These are phyloP conservation scores for Domatiomyces catenatus DNA, from an alignment of 2,329 filamentous ascomycete species.

Conservation along the genomic window DNA sequence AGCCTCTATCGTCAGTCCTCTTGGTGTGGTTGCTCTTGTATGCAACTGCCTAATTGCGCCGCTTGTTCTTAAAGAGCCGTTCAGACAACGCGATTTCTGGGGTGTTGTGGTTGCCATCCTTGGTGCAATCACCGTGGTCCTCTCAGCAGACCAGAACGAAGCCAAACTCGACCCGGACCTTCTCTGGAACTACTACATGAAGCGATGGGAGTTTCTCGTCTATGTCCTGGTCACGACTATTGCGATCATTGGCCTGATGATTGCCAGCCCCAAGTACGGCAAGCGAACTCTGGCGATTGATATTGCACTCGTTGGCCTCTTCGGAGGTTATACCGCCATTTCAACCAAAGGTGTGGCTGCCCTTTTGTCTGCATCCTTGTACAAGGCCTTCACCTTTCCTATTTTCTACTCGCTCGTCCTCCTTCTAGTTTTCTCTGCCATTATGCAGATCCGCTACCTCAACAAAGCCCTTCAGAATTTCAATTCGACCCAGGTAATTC, in stretches of 20 bases:
- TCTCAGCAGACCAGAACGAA: slow-evolving; percentile 79
- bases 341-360: slow-evolving; percentile 95
- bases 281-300: slow-evolving; percentile 78
- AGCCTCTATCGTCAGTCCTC: slow-evolving; percentile 87
- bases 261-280: slow-evolving; percentile 71
- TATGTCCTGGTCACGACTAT: slow-evolving; percentile 64
- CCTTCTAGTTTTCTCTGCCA: slow-evolving; percentile 64
- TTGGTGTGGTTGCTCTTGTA: slow-evolving; percentile 90
- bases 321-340: slow-evolving; percentile 91
- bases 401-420: slow-evolving; percentile 76
- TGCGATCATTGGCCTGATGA: slow-evolving; percentile 64
- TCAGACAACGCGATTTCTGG: slow-evolving; percentile 69
- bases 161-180: slow-evolving; percentile 80
- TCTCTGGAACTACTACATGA: slow-evolving; percentile 69
- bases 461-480: slow-evolving; percentile 83
- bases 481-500: slow-evolving; percentile 94
- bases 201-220: slow-evolving; percentile 73
- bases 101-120: slow-evolving; percentile 76
- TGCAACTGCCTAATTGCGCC: slow-evolving; percentile 96
- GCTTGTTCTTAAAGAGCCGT: slow-evolving; percentile 79
- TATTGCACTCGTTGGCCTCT: slow-evolving; percentile 79
- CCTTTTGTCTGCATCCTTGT: slow-evolving; percentile 77
- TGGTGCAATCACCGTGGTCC: slow-evolving; percentile 80
- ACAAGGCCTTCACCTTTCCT: slow-evolving; percentile 77
- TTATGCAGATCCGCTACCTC: slow-evolving; percentile 95